Percentiles rank a stretch among this genome's conserved stretches.
phyloP scores from a whole-genome alignment of 495 filamentous ascomycete genomes.

The Xanthoparmelia taractica region DNA sequence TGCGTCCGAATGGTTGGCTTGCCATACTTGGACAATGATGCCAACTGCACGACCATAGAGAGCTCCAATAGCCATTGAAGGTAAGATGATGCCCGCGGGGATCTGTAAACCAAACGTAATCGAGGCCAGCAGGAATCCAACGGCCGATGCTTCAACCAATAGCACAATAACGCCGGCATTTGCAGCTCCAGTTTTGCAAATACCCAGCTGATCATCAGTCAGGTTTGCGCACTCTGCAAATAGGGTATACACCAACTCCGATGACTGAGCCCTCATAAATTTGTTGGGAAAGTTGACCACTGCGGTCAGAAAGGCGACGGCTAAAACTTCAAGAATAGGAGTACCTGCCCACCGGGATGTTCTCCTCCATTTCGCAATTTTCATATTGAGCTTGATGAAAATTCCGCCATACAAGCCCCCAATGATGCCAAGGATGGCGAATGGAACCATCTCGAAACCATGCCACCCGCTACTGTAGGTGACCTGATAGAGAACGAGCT shows the following conservation, averaged over 20 bases:
- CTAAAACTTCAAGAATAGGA: slow-evolving; percentile 68
- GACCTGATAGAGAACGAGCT: slow-evolving; percentile 94
- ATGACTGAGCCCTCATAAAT: slow-evolving; percentile 88
- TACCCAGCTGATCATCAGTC: slow-evolving; percentile 72
- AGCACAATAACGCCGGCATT: slow-evolving; percentile 69
- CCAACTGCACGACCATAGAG: slow-evolving; percentile 88
- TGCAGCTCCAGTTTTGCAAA: slow-evolving; percentile 70
- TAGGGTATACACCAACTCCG: slow-evolving; percentile 83
- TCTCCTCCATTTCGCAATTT: slow-evolving; percentile 73
- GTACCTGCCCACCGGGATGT: slow-evolving; percentile 47
- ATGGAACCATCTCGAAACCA: slow-evolving; percentile 87
- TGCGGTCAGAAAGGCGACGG: slow-evolving; percentile 70
- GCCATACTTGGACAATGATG: slow-evolving; percentile 83
- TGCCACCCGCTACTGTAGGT: slow-evolving; percentile 91
- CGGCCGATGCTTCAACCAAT: slow-evolving; percentile 66
- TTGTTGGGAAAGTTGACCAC: slow-evolving; percentile 90
- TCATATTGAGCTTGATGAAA: slow-evolving; percentile 93
- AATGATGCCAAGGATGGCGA: slow-evolving; percentile 75
- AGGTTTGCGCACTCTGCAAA: slow-evolving; percentile 82
- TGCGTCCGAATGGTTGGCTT: slow-evolving; percentile 64
- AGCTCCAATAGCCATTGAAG: slow-evolving; percentile 94
- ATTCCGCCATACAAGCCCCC: slow-evolving; percentile 90
- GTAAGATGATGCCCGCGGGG: slow-evolving; percentile 91
- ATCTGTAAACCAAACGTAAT: slow-evolving; percentile 95
- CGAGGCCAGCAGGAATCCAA: slow-evolving; percentile 79